A percentile compares a stretch with the other conserved stretches of the same genome.
phyloP scores from a whole-genome alignment of 345 rosid species.

The Gossypium anomalum region DNA sequence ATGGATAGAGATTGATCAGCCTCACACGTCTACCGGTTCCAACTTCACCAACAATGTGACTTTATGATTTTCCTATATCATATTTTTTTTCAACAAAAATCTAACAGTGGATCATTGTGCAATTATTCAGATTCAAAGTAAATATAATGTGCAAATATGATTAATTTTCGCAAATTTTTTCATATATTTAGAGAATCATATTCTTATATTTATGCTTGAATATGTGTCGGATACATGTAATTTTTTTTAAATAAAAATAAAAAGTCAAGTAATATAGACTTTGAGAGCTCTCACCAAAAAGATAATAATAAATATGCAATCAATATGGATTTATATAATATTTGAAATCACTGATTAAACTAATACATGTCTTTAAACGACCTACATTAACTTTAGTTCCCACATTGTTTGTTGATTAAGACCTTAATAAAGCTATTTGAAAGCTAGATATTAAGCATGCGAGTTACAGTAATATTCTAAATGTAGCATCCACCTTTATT shows the following conservation, averaged over 20 bases:
- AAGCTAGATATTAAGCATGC: slow-evolving; percentile 28
- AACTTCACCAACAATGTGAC: slow-evolving; percentile 24
- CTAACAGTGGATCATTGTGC: background rate
- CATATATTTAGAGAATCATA: background rate
- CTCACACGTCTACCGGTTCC: slow-evolving; percentile 35
- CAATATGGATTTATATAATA: background rate
- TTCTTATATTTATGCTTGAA: background rate
- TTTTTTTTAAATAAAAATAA: background rate
- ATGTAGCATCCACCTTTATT: slow-evolving; percentile 33
- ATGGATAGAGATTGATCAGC: slow-evolving; percentile 28
- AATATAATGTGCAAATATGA: background rate
- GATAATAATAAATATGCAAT: no score
- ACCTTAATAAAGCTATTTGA: slow-evolving; percentile 26
- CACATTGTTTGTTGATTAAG: slow-evolving; percentile 50
- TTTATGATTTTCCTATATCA: slow-evolving; percentile 6
- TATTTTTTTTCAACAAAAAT: background rate
- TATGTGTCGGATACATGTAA: background rate
- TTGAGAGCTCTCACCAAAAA: no score
- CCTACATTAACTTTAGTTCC: slow-evolving; percentile 25
- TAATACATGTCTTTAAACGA: slow-evolving; percentile 6
- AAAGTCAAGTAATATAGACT: no score
- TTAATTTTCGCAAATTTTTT: background rate
- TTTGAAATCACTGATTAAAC: slow-evolving; percentile 10
- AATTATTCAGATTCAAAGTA: background rate
- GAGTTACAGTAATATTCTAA: slow-evolving; percentile 14